Conservation (phyloP, 495 filamentous ascomycete genomes). For the Neurospora sublineolata region DNA sequence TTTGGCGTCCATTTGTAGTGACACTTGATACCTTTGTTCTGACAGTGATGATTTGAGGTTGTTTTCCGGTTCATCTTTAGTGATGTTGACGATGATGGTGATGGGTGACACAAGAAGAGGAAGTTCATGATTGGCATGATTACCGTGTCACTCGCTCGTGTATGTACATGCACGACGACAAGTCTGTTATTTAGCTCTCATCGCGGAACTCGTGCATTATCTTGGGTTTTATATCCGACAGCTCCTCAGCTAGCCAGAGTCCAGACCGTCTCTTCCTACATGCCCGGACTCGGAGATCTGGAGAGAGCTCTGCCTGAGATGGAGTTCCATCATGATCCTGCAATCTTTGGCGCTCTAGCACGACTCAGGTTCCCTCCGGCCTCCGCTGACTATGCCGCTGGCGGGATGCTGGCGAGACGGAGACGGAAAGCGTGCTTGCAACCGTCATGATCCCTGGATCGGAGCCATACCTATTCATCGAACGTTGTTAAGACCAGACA, state of each 20-base stretch:
- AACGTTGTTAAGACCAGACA: not conserved
- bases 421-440: not conserved
- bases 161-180: not conserved
- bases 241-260: not conserved
- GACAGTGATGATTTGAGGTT: not conserved
- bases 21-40: not conserved
- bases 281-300: not conserved
- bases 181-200: not conserved
- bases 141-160: not conserved
- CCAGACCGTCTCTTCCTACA: not conserved
- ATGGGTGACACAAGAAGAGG: not conserved
- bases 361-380: not conserved
- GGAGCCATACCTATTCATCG: not conserved
- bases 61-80: not conserved
- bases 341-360: not conserved
- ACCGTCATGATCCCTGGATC: not conserved
- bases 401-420: not conserved
- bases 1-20: not conserved
- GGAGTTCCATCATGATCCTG: not conserved
- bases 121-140: not conserved
- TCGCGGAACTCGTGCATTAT: not conserved
- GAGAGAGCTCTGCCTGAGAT: not conserved
- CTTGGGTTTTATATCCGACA: not conserved
- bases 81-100: not conserved
- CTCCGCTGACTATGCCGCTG: not conserved